phyloP scores from a whole-genome alignment of 352 stramenopile genomes.

The Pythium volutum region DNA sequence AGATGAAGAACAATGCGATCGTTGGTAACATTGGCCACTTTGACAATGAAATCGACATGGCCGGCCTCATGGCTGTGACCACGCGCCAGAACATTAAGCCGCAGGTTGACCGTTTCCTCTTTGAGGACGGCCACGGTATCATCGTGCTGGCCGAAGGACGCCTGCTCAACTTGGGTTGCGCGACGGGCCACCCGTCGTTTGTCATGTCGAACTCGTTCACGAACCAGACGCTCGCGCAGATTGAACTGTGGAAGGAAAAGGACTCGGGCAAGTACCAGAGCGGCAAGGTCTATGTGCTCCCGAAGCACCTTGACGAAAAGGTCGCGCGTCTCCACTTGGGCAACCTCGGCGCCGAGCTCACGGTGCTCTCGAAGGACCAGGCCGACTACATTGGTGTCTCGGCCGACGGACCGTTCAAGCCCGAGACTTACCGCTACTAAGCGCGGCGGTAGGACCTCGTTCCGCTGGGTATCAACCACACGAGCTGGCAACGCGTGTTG shows the following conservation, averaged over 20 bases:
- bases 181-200: conserved; percentile 98
- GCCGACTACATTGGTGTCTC: conserved; percentile 97
- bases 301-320: conserved; percentile 99
- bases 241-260: conserved; percentile 97
- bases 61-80: conserved; percentile 81
- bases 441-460: too few relatives aligned
- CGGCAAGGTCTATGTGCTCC: conserved; percentile 98
- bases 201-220: conserved; percentile 99
- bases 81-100: conserved; percentile 99
- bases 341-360: conserved; percentile 96
- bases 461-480: too few relatives aligned
- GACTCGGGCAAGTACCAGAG: conserved; percentile 94
- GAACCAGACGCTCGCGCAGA: conserved; percentile 98
- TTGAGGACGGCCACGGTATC: conserved; percentile 93
- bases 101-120: conserved; percentile 98
- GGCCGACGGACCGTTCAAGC: conserved; percentile 95
- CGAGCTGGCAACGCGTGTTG: conserved; percentile 8
- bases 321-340: conserved; percentile 96
- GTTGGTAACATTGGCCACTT: conserved; percentile 99
- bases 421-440: conserved; percentile 98
- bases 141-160: conserved; percentile 98
- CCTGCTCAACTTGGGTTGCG: conserved; percentile 98
- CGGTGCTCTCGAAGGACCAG: conserved; percentile 93
- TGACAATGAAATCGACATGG: conserved; percentile 99
- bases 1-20: conserved; percentile 99